phyloP scores from a whole-genome alignment of 306 rosid genomes.

The Medicago ruthenica region DNA sequence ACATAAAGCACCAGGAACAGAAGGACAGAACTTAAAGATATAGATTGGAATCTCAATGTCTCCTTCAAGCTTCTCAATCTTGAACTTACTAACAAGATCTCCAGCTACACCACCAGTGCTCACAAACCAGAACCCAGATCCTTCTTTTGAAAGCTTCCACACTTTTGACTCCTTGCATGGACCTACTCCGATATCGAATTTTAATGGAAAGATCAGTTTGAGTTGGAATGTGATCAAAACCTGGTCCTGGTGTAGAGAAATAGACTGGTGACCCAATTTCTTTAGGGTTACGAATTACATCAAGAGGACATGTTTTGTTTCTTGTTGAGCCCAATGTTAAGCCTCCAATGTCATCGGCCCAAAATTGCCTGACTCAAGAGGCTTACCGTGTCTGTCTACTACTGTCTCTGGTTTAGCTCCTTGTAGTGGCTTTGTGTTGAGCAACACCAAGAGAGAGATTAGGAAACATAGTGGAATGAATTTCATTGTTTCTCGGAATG shows the following conservation, averaged over 20 bases:
- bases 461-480: conserved; percentile 30
- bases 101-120: conserved; percentile 32
- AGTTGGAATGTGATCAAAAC: conserved; percentile 6
- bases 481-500: conserved; percentile 33
- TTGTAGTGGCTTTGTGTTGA: conserved; percentile 12
- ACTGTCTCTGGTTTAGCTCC: conserved; percentile 37
- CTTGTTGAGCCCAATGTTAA: conserved; percentile 35
- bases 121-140: conserved; percentile 46
- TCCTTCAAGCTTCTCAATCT: conserved; percentile 48
- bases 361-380: conserved; percentile 31
- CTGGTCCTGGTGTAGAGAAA: conserved; percentile 30
- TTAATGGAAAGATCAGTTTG: conserved; percentile 40
- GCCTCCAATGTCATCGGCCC: conserved; percentile 41
- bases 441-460: conserved; percentile 8
- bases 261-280: conserved; percentile 12
- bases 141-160: conserved; percentile 39
- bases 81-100: conserved; percentile 33
- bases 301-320: conserved; percentile 44
- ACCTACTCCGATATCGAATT: background rate
- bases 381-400: conserved; percentile 39
- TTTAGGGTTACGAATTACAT: conserved; percentile 41
- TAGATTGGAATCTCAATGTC: conserved; percentile 41
- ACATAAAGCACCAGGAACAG: conserved; percentile 42
- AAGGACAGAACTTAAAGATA: conserved; percentile 47
- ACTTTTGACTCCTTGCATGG: conserved; percentile 36